A percentile compares a stretch with the other conserved stretches of the same genome.
Conservation (phyloP, 208 protist genomes). For the Trypanosoma brucei region DNA sequence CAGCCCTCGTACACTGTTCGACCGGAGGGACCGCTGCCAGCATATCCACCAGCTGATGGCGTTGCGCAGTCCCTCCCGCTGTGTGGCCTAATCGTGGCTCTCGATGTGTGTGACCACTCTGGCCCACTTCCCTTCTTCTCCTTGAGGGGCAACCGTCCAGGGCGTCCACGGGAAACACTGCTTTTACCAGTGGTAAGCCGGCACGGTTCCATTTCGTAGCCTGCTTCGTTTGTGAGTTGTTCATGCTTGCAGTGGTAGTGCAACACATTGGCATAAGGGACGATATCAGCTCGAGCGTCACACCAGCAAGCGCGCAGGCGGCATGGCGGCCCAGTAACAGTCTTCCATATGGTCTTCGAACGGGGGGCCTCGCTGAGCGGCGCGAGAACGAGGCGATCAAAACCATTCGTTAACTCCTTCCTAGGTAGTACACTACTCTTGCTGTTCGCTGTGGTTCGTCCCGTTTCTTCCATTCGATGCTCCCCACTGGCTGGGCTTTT, state of each 20-base stretch:
- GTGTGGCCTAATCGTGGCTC: not conserved
- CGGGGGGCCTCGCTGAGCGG: not conserved
- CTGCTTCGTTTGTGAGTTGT: conserved; percentile 8
- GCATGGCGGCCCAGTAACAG: conserved; percentile 22
- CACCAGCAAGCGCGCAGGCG: conserved; percentile 76
- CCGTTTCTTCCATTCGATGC: not conserved
- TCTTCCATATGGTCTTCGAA: conserved; percentile 5
- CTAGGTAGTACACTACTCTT: not conserved
- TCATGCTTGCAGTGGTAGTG: conserved; percentile 84
- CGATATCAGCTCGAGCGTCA: conserved; percentile 47
- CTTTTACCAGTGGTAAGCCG: conserved; percentile 2
- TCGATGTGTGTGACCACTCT: not conserved
- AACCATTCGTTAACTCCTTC: conserved; percentile 29
- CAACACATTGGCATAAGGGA: conserved; percentile 48
- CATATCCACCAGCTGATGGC: not conserved
- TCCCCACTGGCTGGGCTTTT: too few relatives aligned
- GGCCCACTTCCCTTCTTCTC: too few relatives aligned
- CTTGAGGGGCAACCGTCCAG: too few relatives aligned
- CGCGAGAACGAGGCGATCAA: conserved; percentile 19
- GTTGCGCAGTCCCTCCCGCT: not conserved
- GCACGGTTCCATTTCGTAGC: conserved; percentile 13
- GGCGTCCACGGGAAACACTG: not conserved
- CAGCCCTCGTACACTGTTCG: conserved; percentile 47
- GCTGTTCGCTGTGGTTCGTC: not conserved
- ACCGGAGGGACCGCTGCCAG: not conserved